phyloP scores from a whole-genome alignment of 2,329 filamentous ascomycete species.

The Colletotrichum lentis region DNA sequence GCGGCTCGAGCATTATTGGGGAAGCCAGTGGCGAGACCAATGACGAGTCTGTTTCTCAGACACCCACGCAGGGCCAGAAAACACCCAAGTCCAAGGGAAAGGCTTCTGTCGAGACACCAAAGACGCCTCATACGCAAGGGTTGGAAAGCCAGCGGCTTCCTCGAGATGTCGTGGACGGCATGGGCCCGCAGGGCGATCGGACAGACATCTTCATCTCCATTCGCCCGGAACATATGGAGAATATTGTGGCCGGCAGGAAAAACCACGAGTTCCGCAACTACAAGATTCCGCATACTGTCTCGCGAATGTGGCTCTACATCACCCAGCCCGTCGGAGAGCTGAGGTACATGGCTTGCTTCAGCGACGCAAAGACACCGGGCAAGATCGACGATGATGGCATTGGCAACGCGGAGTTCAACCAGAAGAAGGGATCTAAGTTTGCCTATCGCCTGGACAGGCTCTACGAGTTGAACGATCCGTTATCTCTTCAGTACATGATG shows the following conservation, averaged over 20 bases:
- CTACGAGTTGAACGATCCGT: conserved; percentile 69
- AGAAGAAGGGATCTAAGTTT: conserved; percentile 50
- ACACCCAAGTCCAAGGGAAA: background rate
- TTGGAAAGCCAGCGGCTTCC: conserved; percentile 62
- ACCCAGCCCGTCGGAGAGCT: conserved; percentile 58
- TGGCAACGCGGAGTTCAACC: conserved; percentile 63
- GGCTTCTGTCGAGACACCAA: conserved; percentile 36
- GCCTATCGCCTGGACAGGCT: conserved; percentile 65
- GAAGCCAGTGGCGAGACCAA: conserved; percentile 7
- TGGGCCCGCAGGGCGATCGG: conserved; percentile 58
- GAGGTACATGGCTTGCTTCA: conserved; percentile 67
- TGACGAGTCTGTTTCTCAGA: conserved; percentile 29
- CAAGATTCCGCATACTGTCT: conserved; percentile 62
- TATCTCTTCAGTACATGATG: conserved; percentile 60
- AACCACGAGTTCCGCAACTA: conserved; percentile 66
- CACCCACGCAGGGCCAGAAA: conserved; percentile 27
- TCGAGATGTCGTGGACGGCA: conserved; percentile 55
- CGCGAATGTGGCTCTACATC: conserved; percentile 70
- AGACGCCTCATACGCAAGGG: conserved; percentile 47
- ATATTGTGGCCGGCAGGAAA: conserved; percentile 59
- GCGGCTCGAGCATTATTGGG: conserved; percentile 6
- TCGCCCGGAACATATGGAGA: conserved; percentile 54
- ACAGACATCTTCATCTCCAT: conserved; percentile 65
- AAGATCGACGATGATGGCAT: conserved; percentile 57
- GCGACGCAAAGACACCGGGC: conserved; percentile 55